Percentiles rank a stretch among this genome's conserved stretches.
phyloP scores from a whole-genome alignment of 305 asterid species.

The Fraxinus paxiana region DNA sequence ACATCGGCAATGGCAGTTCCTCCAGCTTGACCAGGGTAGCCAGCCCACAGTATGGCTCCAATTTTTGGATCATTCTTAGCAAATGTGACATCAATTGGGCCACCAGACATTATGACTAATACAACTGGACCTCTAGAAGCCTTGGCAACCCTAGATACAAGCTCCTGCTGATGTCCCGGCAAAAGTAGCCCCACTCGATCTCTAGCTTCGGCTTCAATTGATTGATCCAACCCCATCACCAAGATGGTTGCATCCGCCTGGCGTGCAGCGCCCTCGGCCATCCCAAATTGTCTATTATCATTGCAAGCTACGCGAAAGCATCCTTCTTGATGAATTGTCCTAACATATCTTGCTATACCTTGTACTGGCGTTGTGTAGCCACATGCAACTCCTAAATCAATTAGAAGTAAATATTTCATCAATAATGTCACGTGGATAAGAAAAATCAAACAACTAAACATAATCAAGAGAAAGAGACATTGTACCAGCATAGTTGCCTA shows the following conservation, averaged over 20 bases:
- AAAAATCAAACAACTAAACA: neutral
- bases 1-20: neutral
- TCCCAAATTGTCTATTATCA: constrained; percentile 37
- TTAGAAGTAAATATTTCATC: neutral
- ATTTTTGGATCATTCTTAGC: constrained; percentile 68
- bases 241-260: constrained; percentile 68
- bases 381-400: constrained; percentile 55
- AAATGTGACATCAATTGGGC: constrained; percentile 72
- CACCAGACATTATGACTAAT: constrained; percentile 71
- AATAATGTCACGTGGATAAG: neutral
- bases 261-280: constrained; percentile 60
- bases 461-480: too few species aligned
- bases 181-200: constrained; percentile 57
- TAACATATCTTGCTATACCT: constrained; percentile 64
- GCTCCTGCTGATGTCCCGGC: neutral
- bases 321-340: constrained; percentile 56
- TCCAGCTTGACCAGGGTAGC: constrained; percentile 53
- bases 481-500: constrained; percentile 88
- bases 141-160: constrained; percentile 44
- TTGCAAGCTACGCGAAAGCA: constrained; percentile 50
- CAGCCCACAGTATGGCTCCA: constrained; percentile 70
- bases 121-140: constrained; percentile 77
- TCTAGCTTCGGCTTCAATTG: constrained; percentile 59
- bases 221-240: constrained; percentile 69
- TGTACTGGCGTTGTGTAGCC: constrained; percentile 63